These are phyloP conservation scores for Scheffersomyces lignosus DNA, from an alignment of 805 yeast species.

Conservation along the genomic window DNA sequence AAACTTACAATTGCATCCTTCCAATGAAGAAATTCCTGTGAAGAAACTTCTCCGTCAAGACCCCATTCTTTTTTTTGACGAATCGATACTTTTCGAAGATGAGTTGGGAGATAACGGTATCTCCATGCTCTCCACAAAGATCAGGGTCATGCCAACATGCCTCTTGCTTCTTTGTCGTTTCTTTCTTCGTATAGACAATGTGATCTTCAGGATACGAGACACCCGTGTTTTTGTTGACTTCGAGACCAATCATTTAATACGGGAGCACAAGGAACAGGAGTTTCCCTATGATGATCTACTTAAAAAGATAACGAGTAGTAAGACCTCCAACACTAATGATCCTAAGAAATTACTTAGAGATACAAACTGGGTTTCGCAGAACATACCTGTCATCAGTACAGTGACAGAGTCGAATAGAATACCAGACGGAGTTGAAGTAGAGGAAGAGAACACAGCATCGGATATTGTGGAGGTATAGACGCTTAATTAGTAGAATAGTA, in stretches of 20 bases:
- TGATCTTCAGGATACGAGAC: slow-evolving; percentile 78
- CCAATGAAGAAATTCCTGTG: slow-evolving; percentile 56
- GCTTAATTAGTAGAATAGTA: too few relatives aligned
- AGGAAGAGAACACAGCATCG: too few relatives aligned
- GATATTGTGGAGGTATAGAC: too few relatives aligned
- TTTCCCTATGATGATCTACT: slow-evolving; percentile 32
- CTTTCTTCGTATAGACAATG: slow-evolving; percentile 88
- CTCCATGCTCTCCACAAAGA: slow-evolving; percentile 70
- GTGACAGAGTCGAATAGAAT: slow-evolving; percentile 11
- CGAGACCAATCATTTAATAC: slow-evolving; percentile 56
- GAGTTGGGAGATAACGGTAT: slow-evolving; percentile 97
- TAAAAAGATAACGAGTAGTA: slow-evolving; percentile 22
- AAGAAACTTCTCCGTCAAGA: slow-evolving; percentile 70
- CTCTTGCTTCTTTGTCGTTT: slow-evolving; percentile 72
- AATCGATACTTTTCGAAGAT: slow-evolving; percentile 86
- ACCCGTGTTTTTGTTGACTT: slow-evolving; percentile 83
- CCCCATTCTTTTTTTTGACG: slow-evolving; percentile 88
- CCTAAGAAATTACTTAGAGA: slow-evolving; percentile 64
- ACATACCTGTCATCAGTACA: slow-evolving; percentile 48
- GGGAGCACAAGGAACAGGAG: slow-evolving; percentile 74
- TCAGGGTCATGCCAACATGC: slow-evolving; percentile 86
- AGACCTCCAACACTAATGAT: slow-evolving; percentile 20
- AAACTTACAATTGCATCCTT: slow-evolving; percentile 18
- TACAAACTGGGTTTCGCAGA: slow-evolving; percentile 66
- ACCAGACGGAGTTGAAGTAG: too few relatives aligned